Evolutionary conservation across 441 rosid species (phyloP), one percentile per base, ranked within the genome.

Genomic region (Pelargonium cotyledonis): DNA sequence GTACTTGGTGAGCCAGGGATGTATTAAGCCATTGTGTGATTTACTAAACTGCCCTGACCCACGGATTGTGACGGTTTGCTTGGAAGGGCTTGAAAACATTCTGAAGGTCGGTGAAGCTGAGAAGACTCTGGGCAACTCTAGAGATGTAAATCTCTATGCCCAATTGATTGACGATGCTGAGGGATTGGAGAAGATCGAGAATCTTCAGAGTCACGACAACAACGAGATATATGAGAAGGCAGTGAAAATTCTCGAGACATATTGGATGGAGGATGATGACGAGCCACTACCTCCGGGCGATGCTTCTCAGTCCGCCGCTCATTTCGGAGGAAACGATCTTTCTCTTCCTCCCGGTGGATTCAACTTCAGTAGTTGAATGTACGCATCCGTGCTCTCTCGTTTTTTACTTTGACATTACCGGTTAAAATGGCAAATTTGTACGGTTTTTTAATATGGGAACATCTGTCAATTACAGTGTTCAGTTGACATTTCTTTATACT

Each of bases 1-100:
- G 83, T 83, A 67, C 69, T 74, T 86, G 58, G 91, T 76, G 73
- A 65, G 38, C 65, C 79, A 81, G 68, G 88, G 88, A 9, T 81
- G 88, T 70, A 73, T 86, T 19, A 80, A 84, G 69, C 90, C 90
- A 1, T 51, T 86, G 10, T 86, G 88, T 62, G 85, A 86, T 81
- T 83, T 86, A 46, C 82, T 86, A 12, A 38, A 55, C 41, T 86
- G 86, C 35, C 90, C 84, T 0, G 90, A 86, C 76, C 85, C 86
- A 65, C 77, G 84, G 67, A 57, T 80, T n/a, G 80, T 82, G 53
- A 74, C 74, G 1, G 90, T 82, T 65, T 75, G 81, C 19, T 62
- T 86, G 65, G 86, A 82, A 72, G 79, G 31, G 31, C 31, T 29
- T 29, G 31, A 29, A 29, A 86, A 84, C 75, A 78, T 86, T 68